Evolutionary conservation across 371 early-diverging fungal species (phyloP).

Genomic region (Zancudomyces culisetae): DNA sequence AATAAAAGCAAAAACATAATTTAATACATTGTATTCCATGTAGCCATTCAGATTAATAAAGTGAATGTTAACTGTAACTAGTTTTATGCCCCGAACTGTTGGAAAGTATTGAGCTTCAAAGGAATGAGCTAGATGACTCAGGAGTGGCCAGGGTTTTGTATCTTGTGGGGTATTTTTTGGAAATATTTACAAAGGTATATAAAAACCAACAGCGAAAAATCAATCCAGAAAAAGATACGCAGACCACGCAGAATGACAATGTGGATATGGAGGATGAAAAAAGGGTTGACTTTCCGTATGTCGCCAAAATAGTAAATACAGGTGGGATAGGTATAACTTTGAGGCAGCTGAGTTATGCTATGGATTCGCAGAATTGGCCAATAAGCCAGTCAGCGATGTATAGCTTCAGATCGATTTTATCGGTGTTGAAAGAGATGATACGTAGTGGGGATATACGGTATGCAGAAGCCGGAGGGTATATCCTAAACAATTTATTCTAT

Average conservation of each 20-base stretch:
- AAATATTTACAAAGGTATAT: neutral
- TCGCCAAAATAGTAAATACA: neutral
- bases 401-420: slow-evolving; percentile 3
- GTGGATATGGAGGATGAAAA: neutral
- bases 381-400: slow-evolving; percentile 1
- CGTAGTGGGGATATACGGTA: neutral
- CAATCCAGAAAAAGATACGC: neutral
- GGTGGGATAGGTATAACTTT: slow-evolving; percentile 3
- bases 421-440: neutral
- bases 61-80: neutral
- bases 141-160: neutral
- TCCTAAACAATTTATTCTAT: slow-evolving; percentile 21
- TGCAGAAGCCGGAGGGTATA: slow-evolving; percentile 2
- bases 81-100: slow-evolving; percentile 2
- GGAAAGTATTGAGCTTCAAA: slow-evolving; percentile 2
- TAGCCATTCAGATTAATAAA: neutral
- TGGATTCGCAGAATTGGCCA: neutral
- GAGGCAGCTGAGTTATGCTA: slow-evolving; percentile 1
- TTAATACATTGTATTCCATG: neutral
- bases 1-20: neutral
- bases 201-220: neutral
- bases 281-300: slow-evolving; percentile 2
- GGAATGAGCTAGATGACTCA: neutral
- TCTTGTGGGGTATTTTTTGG: slow-evolving; percentile 1
- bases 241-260: neutral